A percentile compares a stretch with the other conserved stretches of the same genome.
Evolutionary conservation across 2,329 filamentous ascomycete genomes (phyloP).

Genomic region (Elsinoe necatrix): DNA sequence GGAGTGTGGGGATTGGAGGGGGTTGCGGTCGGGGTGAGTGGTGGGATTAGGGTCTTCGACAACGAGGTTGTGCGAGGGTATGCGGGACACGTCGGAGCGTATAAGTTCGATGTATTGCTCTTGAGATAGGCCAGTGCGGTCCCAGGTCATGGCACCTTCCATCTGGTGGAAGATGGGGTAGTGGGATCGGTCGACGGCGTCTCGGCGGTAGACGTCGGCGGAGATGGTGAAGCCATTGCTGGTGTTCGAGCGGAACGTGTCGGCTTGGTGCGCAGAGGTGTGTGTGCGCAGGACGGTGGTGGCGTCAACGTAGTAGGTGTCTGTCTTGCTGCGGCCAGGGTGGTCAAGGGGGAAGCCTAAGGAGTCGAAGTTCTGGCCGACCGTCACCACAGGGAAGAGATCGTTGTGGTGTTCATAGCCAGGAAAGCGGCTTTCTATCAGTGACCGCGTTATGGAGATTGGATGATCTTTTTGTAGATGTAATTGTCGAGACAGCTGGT

Average conservation of each 20-base stretch:
- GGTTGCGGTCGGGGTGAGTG: conserved; percentile 70
- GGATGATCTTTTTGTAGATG: conserved; percentile 90
- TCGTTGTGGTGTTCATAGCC: conserved; percentile 68
- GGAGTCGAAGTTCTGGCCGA: conserved; percentile 91
- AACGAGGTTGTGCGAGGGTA: conserved; percentile 65
- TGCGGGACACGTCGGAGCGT: conserved; percentile 57
- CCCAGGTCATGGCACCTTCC: conserved; percentile 90
- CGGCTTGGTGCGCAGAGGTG: conserved; percentile 85
- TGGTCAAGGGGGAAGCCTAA: conserved; percentile 83
- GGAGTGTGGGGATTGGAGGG: conserved; percentile 65
- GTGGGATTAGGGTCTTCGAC: conserved; percentile 80
- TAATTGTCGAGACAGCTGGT: conserved; percentile 66
- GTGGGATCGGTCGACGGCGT: conserved; percentile 90
- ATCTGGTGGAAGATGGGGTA: conserved; percentile 98
- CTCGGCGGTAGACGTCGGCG: conserved; percentile 89
- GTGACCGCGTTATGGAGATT: conserved; percentile 76
- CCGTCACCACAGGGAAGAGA: conserved; percentile 74
- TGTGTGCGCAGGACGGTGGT: conserved; percentile 81
- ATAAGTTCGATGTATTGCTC: conserved; percentile 54
- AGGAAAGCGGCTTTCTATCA: conserved; percentile 86
- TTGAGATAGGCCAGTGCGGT: conserved; percentile 51
- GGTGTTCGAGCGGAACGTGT: conserved; percentile 64
- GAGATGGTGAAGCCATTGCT: conserved; percentile 79
- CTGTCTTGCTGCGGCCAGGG: conserved; percentile 74
- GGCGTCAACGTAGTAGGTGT: conserved; percentile 92